Evolutionary conservation across 2,329 filamentous ascomycete species (phyloP).

Genomic region (Venturia asperata): DNA sequence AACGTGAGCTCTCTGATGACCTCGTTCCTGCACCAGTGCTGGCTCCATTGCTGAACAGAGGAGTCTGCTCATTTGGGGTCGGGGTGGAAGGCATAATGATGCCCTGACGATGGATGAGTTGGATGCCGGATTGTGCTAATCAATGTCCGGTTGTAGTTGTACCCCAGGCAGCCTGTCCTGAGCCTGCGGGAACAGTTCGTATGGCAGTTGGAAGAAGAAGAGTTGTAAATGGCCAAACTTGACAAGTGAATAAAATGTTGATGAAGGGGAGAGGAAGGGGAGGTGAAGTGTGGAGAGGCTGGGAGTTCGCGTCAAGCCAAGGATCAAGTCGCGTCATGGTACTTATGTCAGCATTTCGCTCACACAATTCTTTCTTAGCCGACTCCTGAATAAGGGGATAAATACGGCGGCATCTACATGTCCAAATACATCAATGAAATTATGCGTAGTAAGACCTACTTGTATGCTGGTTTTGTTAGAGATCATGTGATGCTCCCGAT

Average conservation of each 20-base stretch:
- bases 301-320: conserved; percentile 5
- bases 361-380: too few relatives aligned
- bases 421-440: too few relatives aligned
- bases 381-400: too few relatives aligned
- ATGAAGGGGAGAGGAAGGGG: neutral
- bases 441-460: too few relatives aligned
- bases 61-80: conserved; percentile 2
- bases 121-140: neutral
- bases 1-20: neutral
- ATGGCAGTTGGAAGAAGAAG: neutral
- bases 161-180: neutral
- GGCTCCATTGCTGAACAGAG: conserved; percentile 10
- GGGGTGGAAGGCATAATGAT: neutral
- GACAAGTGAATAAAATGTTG: neutral
- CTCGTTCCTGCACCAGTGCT: neutral
- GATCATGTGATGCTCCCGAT: too few relatives aligned
- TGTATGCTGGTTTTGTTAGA: too few relatives aligned
- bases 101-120: neutral
- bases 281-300: neutral
- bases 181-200: neutral
- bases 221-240: neutral
- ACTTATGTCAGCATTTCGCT: neutral
- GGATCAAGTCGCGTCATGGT: neutral
- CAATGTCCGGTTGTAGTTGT: neutral
- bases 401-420: too few relatives aligned